phyloP scores from a whole-genome alignment of 176 grass and related monocot genomes.

The Carex littledalei region DNA sequence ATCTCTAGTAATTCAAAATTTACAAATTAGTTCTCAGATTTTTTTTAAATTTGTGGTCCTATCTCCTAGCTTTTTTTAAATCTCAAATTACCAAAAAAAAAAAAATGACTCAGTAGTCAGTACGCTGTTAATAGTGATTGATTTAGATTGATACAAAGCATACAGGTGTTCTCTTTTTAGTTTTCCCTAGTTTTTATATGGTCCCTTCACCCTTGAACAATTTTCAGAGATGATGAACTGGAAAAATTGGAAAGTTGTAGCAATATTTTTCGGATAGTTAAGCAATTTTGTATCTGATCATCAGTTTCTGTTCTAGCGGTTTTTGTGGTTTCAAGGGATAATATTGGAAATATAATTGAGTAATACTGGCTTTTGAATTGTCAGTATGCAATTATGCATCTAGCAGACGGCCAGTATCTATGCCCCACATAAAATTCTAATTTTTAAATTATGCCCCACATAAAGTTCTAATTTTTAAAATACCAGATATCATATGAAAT shows the following conservation, averaged over 20 bases:
- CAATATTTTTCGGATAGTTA: not conserved
- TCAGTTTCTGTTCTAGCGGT: not conserved
- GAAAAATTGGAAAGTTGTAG: not conserved
- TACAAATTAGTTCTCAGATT: no score
- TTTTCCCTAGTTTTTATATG: not conserved
- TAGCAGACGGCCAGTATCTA: not conserved
- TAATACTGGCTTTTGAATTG: not conserved
- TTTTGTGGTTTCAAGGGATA: not conserved
- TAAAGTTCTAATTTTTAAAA: not conserved
- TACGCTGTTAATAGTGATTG: not conserved
- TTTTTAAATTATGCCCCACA: not conserved
- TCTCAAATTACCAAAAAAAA: no score
- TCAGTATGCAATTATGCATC: not conserved
- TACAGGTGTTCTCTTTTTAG: not conserved
- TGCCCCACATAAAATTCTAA: not conserved
- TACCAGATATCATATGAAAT: not conserved
- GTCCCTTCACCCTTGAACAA: not conserved
- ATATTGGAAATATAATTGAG: not conserved
- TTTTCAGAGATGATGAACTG: not conserved
- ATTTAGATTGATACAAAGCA: not conserved
- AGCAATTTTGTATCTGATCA: not conserved
- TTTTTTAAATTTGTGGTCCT: no score
- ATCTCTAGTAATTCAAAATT: no score
- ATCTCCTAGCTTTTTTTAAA: no score
- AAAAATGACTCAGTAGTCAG: no score